A percentile compares a stretch with the other conserved stretches of the same genome.
phyloP scores from a whole-genome alignment of 768 basidiomycete genomes.

The Cystofilobasidium ferigula region DNA sequence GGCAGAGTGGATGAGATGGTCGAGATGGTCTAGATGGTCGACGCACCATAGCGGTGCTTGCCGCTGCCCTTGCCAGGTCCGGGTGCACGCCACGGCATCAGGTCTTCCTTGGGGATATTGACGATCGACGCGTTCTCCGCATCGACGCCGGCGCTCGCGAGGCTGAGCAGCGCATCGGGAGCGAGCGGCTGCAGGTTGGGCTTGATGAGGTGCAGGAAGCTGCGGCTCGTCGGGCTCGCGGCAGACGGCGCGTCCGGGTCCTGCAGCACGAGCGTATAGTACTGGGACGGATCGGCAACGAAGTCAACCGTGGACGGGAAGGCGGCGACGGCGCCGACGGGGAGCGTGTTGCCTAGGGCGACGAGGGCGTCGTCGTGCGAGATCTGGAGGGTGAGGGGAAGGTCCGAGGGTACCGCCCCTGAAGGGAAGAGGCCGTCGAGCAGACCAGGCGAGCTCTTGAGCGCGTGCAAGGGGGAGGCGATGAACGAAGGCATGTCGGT shows the following conservation, averaged over 20 bases:
- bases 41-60: conserved; percentile 13
- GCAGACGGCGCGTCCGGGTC: conserved; percentile 20
- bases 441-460: background rate
- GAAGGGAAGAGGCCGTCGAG: conserved; percentile 16
- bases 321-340: background rate
- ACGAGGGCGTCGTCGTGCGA: conserved; percentile 4
- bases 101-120: conserved; percentile 2
- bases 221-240: conserved; percentile 1
- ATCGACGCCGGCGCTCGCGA: background rate
- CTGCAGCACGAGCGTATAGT: conserved; percentile 7
- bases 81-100: conserved; percentile 20
- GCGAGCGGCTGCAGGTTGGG: conserved; percentile 14
- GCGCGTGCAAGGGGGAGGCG: conserved; percentile 5
- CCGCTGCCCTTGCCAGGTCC: conserved; percentile 14
- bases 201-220: conserved; percentile 19
- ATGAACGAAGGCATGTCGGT: background rate
- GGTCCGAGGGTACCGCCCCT: background rate
- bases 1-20: no score
- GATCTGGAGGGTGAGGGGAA: conserved; percentile 11
- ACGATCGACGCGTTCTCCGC: background rate
- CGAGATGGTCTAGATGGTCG: no score
- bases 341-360: conserved; percentile 4
- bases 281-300: conserved; percentile 1
- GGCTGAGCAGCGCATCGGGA: background rate
- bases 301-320: conserved; percentile 11